Conservation (phyloP, 768 basidiomycete species). For the Calocera cornea region DNA sequence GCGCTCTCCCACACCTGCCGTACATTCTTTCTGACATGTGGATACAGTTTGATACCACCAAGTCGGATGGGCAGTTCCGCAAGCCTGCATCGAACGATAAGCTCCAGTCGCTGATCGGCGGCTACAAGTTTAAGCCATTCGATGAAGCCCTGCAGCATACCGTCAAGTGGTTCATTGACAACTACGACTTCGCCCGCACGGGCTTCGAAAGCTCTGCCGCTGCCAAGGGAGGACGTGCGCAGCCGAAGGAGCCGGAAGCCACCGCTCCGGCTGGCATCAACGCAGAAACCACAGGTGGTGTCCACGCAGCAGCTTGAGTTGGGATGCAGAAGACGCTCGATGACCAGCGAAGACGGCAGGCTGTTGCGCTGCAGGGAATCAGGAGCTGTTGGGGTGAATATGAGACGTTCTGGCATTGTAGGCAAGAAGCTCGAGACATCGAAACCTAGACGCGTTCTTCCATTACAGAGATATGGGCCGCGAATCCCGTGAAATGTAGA, state of each 20-base stretch:
- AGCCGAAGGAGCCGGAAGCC: neutral
- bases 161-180: constrained; percentile 77
- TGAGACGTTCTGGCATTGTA: too few species aligned
- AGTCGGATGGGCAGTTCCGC: constrained; percentile 87
- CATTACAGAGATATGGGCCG: too few species aligned
- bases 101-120: constrained; percentile 57
- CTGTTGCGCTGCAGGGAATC: too few species aligned
- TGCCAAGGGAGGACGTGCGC: neutral
- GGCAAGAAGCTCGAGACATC: too few species aligned
- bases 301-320: neutral
- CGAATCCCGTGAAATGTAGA: too few species aligned
- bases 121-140: constrained; percentile 89
- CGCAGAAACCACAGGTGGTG: neutral
- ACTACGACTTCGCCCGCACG: constrained; percentile 59
- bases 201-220: constrained; percentile 22
- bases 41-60: constrained; percentile 62
- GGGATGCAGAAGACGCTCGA: too few species aligned
- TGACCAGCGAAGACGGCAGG: too few species aligned
- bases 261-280: neutral
- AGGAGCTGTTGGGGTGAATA: too few species aligned
- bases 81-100: constrained; percentile 94
- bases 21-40: neutral
- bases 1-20: neutral
- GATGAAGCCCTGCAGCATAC: constrained; percentile 54
- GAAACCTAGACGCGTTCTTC: too few species aligned